These are phyloP conservation scores for Tephrocybe sp. DNA, from an alignment of 768 basidiomycete species.

Conservation along the genomic window DNA sequence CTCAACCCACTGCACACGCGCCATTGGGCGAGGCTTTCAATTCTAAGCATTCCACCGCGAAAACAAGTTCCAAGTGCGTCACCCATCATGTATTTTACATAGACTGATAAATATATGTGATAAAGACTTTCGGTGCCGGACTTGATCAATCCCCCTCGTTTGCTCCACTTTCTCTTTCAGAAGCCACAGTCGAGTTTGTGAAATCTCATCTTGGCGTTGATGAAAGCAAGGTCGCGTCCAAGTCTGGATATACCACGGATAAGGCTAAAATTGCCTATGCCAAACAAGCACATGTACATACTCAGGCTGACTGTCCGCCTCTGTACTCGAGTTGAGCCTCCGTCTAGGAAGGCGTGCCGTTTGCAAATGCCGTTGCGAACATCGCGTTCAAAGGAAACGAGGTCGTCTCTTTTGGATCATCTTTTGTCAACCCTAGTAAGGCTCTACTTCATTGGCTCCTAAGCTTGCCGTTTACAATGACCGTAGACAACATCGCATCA, in stretches of 20 bases:
- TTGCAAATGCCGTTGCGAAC: constrained; percentile 22
- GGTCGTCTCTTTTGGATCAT: constrained; percentile 42
- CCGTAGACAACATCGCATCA: constrained; percentile 25
- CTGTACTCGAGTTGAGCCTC: neutral
- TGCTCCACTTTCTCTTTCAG: constrained; percentile 13
- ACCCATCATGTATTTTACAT: neutral
- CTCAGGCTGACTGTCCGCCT: neutral
- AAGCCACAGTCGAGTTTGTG: constrained; percentile 22
- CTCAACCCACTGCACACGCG: constrained; percentile 23
- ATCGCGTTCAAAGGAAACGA: constrained; percentile 19
- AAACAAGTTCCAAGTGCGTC: constrained; percentile 7
- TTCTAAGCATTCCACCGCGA: constrained; percentile 21
- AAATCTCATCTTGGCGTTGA: constrained; percentile 22
- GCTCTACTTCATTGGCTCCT: neutral
- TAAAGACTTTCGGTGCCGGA: constrained; percentile 28
- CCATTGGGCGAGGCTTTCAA: constrained; percentile 24
- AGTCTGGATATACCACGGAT: constrained; percentile 17
- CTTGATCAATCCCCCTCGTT: constrained; percentile 20
- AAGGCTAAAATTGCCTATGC: constrained; percentile 22
- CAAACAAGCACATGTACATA: constrained; percentile 20
- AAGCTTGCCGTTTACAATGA: neutral
- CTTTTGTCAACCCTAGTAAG: constrained; percentile 43
- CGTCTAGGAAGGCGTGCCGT: constrained; percentile 15
- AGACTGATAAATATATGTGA: neutral
- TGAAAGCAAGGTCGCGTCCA: constrained; percentile 12